Evolutionary conservation across 2,329 filamentous ascomycete species (phyloP).

Genomic region (Aspergillus neoniger): DNA sequence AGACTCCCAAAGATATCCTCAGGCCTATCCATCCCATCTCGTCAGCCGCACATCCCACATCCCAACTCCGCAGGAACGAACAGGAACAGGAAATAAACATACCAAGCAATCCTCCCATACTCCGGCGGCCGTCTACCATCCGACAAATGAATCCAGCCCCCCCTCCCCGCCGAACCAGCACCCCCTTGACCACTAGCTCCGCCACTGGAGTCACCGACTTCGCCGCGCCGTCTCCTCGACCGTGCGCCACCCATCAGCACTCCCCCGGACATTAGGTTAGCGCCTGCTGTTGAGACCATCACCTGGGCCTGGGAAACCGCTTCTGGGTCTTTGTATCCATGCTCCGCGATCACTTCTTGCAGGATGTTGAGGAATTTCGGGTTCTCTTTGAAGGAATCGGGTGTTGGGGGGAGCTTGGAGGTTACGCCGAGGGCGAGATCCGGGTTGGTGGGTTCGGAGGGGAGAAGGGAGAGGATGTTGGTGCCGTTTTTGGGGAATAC

Average conservation of each 20-base stretch:
- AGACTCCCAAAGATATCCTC: constrained; percentile 68
- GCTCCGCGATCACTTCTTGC: constrained; percentile 55
- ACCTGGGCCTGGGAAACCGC: constrained; percentile 61
- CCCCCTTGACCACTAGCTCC: constrained; percentile 62
- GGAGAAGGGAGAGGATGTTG: constrained; percentile 58
- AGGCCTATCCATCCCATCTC: constrained; percentile 40
- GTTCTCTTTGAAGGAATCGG: constrained; percentile 59
- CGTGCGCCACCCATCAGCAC: constrained; percentile 46
- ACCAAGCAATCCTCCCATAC: constrained; percentile 64
- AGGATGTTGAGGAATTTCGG: constrained; percentile 58
- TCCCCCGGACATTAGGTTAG: constrained; percentile 55
- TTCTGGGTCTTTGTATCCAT: constrained; percentile 58
- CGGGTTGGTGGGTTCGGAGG: constrained; percentile 55
- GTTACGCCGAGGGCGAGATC: constrained; percentile 59
- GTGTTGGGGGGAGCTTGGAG: constrained; percentile 57
- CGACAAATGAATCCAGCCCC: constrained; percentile 65
- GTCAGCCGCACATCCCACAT: constrained; percentile 14
- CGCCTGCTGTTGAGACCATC: constrained; percentile 61
- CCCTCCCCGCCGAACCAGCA: constrained; percentile 58
- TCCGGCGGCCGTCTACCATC: constrained; percentile 63
- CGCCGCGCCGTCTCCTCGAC: constrained; percentile 38
- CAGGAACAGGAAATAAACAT: constrained; percentile 7
- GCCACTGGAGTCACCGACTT: constrained; percentile 52
- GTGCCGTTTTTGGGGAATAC: constrained; percentile 46
- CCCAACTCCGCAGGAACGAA: background rate